Evolutionary conservation across 495 filamentous ascomycete genomes (phyloP).

Genomic region (Parathielavia hyrcaniae): DNA sequence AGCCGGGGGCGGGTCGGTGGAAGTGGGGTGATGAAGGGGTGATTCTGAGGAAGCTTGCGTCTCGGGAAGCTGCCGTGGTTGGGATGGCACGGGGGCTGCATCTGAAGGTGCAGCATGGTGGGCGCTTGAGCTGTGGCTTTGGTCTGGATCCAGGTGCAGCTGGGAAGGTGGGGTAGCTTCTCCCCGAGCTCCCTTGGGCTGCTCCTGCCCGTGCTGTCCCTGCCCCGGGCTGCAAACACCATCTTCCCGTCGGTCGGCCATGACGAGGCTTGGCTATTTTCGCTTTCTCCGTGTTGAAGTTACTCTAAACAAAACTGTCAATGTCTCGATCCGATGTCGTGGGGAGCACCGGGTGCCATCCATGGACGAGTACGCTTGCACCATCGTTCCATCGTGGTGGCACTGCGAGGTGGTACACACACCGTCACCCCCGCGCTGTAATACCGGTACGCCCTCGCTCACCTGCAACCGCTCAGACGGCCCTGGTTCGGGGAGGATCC

Average conservation of each 20-base stretch:
- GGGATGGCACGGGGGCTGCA: constrained; percentile 7
- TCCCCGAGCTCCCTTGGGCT: neutral
- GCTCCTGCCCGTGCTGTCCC: neutral
- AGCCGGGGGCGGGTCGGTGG: neutral
- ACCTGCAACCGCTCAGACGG: neutral
- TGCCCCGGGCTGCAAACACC: neutral
- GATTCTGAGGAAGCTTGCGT: neutral
- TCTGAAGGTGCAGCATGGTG: neutral
- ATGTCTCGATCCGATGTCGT: constrained; percentile 2
- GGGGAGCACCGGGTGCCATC: neutral
- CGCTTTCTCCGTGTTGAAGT: neutral
- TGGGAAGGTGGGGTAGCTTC: constrained; percentile 12
- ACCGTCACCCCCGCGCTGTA: neutral
- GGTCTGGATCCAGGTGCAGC: constrained; percentile 22
- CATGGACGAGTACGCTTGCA: neutral
- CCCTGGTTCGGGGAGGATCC: neutral
- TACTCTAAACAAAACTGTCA: constrained; percentile 4
- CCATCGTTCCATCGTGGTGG: neutral
- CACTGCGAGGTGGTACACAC: constrained; percentile 1
- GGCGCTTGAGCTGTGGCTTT: constrained; percentile 7
- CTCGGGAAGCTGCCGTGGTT: neutral
- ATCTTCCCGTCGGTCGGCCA: constrained; percentile 4
- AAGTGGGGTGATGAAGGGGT: neutral
- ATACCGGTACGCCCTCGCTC: neutral
- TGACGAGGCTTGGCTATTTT: constrained; percentile 6